Evolutionary conservation across 805 yeast genomes (phyloP).

Genomic region (Isabelozyma rhagii): DNA sequence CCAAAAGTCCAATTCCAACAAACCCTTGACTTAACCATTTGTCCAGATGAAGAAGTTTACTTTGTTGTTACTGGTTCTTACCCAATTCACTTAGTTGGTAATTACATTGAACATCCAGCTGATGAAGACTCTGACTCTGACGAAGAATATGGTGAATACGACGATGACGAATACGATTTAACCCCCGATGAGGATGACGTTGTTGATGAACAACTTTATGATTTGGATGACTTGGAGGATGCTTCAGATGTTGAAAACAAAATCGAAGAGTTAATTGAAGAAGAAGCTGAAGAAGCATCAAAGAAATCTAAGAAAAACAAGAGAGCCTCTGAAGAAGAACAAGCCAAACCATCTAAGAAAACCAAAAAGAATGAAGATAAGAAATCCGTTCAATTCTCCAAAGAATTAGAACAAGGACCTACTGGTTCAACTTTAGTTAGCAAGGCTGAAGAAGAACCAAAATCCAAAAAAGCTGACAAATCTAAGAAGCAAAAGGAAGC

Average conservation of each 20-base stretch:
- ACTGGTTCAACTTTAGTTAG: slow-evolving; percentile 46
- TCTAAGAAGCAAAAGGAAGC: slow-evolving; percentile 21
- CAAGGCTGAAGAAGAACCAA: slow-evolving; percentile 22
- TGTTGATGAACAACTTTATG: slow-evolving; percentile 50
- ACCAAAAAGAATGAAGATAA: slow-evolving; percentile 46
- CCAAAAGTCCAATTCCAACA: slow-evolving; percentile 87
- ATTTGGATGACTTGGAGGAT: slow-evolving; percentile 62
- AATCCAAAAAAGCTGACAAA: slow-evolving; percentile 15
- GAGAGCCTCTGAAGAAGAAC: slow-evolving; percentile 17
- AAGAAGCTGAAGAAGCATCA: slow-evolving; percentile 41
- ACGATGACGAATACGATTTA: slow-evolving; percentile 58
- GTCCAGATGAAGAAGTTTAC: slow-evolving; percentile 90
- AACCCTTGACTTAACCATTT: slow-evolving; percentile 81
- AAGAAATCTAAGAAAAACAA: not conserved
- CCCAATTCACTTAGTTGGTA: slow-evolving; percentile 89
- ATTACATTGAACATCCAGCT: slow-evolving; percentile 93
- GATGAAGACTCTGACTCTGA: slow-evolving; percentile 62
- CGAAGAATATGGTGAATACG: slow-evolving; percentile 44
- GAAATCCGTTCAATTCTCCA: slow-evolving; percentile 77
- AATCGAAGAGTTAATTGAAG: slow-evolving; percentile 71
- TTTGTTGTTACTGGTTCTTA: slow-evolving; percentile 96
- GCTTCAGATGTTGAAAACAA: slow-evolving; percentile 69
- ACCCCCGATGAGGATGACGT: slow-evolving; percentile 78
- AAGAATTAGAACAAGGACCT: slow-evolving; percentile 94
- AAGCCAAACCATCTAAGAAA: slow-evolving; percentile 27